Base-by-base conservation (phyloP, 208 protist species). In the Wallacemonas rigidus region DNA sequence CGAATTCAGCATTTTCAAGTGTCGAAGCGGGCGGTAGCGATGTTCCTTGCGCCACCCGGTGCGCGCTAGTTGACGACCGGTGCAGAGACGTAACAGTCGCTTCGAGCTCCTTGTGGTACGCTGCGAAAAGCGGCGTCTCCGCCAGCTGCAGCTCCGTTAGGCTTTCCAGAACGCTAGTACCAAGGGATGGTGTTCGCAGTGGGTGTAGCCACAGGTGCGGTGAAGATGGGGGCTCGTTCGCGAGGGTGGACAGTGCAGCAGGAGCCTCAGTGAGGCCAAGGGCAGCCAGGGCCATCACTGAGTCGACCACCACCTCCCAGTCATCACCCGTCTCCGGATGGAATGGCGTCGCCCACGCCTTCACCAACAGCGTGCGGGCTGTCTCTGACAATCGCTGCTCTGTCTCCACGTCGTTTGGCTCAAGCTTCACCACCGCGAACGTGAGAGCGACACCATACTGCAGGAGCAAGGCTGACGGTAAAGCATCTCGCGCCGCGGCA, bases 151-250 rank as follows among this genome's bases (percentile, higher is more conserved):
- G 41, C 9, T 54, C 72, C 45, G 81, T 72, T 3, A 91, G 71
- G 36, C 78, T 83, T 65, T 82, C 83, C 36, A 91, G 36, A 2
- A 85, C 77, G 58, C 74, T 73, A 3, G 74, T 77, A 2, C 77
- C 83, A 14, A 87, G 50, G 8, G 60, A 51, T 2, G 86, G 86
- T 1, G 80, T 87, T 48, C 81, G 74, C 17, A 88, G 45, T 3
- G 74, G 69, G 57, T 91, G 86, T 3, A 88, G 53, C 4, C 48
- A 39, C 36, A 6, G 35, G 15, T 43, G 64, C 38, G 35, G 50
- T 9, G 26, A 3, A 5, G 43, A 12, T 15, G 38, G 60, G 5
- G 6, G 6, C 3, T 48, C 15, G 8, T 14, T 36, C 9, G n/a
- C 47, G 48, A 69, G 5, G 3, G 4, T 5, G 35, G 14, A 15